Percentiles rank a stretch among this genome's conserved stretches.
phyloP scores from a whole-genome alignment of 768 basidiomycete species.

The Nevesoporus exiguus region DNA sequence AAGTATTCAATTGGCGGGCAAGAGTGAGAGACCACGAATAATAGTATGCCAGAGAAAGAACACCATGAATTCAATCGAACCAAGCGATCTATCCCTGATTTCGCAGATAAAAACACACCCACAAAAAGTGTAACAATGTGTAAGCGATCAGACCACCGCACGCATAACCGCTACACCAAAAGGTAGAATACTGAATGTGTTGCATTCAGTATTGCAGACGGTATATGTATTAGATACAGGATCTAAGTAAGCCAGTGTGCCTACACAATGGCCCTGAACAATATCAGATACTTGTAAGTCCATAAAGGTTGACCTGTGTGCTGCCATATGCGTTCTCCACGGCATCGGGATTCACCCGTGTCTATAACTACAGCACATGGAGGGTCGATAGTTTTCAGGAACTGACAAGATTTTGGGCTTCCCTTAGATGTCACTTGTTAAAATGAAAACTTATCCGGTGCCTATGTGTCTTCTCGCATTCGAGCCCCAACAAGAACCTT shows the following conservation, averaged over 20 bases:
- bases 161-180: too few species aligned
- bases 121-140: not conserved
- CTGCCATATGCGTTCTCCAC: not conserved
- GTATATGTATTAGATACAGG: too few species aligned
- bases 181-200: too few species aligned
- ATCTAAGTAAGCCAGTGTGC: too few species aligned
- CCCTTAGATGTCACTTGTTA: too few species aligned
- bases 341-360: not conserved
- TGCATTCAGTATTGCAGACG: too few species aligned
- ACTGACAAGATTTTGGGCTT: too few species aligned
- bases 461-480: too few species aligned
- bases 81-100: too few species aligned
- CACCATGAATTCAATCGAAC: not conserved
- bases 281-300: not conserved
- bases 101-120: not conserved
- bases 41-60: not conserved
- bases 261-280: not conserved
- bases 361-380: not conserved
- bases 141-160: too few species aligned
- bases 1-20: not conserved
- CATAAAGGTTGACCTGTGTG: not conserved
- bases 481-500: too few species aligned
- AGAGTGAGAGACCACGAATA: slow-evolving; percentile 1
- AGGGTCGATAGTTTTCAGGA: not conserved
- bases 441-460: too few species aligned